Evolutionary conservation across 164 flowering plant species (phyloP), one percentile per base, ranked within the genome.

Genomic region (Pachysandra terminalis): DNA sequence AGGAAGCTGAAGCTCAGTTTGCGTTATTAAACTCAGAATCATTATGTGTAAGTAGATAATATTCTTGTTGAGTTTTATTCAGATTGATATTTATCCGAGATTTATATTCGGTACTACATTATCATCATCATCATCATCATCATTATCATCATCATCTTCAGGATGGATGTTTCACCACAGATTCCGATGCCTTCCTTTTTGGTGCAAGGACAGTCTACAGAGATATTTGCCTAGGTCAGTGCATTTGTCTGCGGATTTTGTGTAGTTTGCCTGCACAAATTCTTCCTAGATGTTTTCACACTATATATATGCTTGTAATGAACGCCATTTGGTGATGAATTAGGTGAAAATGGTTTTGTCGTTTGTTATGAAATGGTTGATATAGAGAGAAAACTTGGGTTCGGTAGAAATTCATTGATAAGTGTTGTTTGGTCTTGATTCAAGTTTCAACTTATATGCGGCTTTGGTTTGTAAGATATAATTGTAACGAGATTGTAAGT

Each of bases 1-100:
- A 95, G 79, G 99, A 95, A 81, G 98, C 87, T 55, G 97, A 91
- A 81, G 96, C 99, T n/a, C 94, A 92, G 64, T 95, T 97, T 79
- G 97, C 97, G 56, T 72, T 90, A 60, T 74, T 95, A 68, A 82
- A 92, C 79, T 75, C 82, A 49, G 97, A 89, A 75, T 81, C 84
- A 45, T 77, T 95, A 66, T 92, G 97, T 77, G 97, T 95, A 75
- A 82, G 98, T 77, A 53, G 51, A 51, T 63, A 32, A 24, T 1
- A 8, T 70, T 60, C 10, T 28, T 64, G n/a, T 53, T 41, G 21
- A 24, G 59, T 48, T 52, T 8, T 56, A 19, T 56, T 56, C 19
- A 28, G 48, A 52, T 67, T 60, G 48, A 48, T 62, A 53, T 52
- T 5, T 27, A 17, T 56, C 45, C 26, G 13, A 71, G 21, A 48